A percentile compares a stretch with the other conserved stretches of the same genome.
Evolutionary conservation across 2,329 filamentous ascomycete species (phyloP).

Genomic region (Botrytis byssoidea): DNA sequence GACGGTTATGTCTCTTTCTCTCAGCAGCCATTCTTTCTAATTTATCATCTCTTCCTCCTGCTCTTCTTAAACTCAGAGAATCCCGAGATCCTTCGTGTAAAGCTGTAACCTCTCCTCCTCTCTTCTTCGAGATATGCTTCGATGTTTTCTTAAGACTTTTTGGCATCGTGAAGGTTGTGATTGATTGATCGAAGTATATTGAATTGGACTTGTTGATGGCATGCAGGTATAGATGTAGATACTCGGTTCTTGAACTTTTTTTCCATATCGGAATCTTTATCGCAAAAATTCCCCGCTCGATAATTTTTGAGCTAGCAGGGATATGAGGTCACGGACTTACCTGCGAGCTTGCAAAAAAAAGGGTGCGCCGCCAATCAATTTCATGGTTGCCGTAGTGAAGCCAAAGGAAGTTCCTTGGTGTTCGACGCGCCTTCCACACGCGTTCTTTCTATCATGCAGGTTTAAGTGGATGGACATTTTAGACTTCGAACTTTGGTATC

Average conservation of each 20-base stretch:
- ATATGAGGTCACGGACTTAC: not conserved
- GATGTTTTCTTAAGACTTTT: slow-evolving; percentile 77
- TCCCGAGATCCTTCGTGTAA: slow-evolving; percentile 89
- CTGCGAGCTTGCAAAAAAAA: not conserved
- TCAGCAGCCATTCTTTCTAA: slow-evolving; percentile 69
- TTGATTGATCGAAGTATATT: not conserved
- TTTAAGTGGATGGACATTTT: not conserved
- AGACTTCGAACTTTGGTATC: slow-evolving; percentile 2
- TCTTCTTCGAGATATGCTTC: slow-evolving; percentile 89
- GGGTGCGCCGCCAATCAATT: slow-evolving; percentile 8
- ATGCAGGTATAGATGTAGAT: not conserved
- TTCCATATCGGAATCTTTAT: slow-evolving; percentile 34
- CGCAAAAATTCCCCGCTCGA: slow-evolving; percentile 26
- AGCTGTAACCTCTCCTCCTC: slow-evolving; percentile 66
- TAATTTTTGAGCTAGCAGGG: not conserved
- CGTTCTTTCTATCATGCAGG: slow-evolving; percentile 18
- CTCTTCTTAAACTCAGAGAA: slow-evolving; percentile 75
- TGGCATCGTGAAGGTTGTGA: slow-evolving; percentile 55
- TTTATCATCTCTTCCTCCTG: slow-evolving; percentile 77
- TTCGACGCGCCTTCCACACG: slow-evolving; percentile 22
- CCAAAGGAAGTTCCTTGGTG: slow-evolving; percentile 7
- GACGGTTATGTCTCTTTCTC: slow-evolving; percentile 71
- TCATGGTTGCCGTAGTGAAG: slow-evolving; percentile 24
- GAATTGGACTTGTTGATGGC: not conserved
- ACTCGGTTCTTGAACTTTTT: slow-evolving; percentile 15